Conservation (phyloP, 345 rosid genomes). For the Gossypium stocksii region DNA sequence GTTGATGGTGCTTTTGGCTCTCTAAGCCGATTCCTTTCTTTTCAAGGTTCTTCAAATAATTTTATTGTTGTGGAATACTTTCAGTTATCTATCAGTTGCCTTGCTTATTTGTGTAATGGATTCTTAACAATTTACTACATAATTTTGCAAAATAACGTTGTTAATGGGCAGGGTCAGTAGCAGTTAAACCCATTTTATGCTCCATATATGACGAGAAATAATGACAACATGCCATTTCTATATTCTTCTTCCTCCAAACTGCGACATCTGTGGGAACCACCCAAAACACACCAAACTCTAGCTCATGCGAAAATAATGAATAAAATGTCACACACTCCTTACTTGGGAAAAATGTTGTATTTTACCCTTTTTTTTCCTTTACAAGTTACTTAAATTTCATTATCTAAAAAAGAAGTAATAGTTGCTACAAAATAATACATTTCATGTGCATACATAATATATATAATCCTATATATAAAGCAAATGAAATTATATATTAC, state of each 20-base stretch:
- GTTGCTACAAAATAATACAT: too few relatives aligned
- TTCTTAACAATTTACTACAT: neutral
- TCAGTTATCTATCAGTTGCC: neutral
- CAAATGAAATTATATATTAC: neutral
- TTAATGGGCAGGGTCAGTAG: neutral
- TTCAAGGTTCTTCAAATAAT: neutral
- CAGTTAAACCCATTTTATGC: constrained; percentile 1
- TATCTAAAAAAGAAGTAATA: too few relatives aligned
- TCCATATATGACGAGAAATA: neutral
- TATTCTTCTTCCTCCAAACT: neutral
- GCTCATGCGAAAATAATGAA: neutral
- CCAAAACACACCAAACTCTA: neutral
- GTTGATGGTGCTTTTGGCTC: constrained; percentile 3
- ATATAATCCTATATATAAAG: too few relatives aligned
- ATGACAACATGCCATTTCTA: neutral
- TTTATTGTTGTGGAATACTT: neutral
- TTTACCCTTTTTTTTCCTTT: too few relatives aligned
- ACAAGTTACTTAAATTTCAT: too few relatives aligned
- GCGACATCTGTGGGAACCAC: neutral
- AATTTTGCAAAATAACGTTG: constrained; percentile 2
- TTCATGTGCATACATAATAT: too few relatives aligned
- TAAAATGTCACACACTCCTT: neutral
- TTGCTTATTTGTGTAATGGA: neutral
- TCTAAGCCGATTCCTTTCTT: neutral
- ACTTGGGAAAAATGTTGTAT: neutral